These are phyloP conservation scores for Centella asiatica DNA, from an alignment of 129 eudicot genomes.

Conservation along the genomic window DNA sequence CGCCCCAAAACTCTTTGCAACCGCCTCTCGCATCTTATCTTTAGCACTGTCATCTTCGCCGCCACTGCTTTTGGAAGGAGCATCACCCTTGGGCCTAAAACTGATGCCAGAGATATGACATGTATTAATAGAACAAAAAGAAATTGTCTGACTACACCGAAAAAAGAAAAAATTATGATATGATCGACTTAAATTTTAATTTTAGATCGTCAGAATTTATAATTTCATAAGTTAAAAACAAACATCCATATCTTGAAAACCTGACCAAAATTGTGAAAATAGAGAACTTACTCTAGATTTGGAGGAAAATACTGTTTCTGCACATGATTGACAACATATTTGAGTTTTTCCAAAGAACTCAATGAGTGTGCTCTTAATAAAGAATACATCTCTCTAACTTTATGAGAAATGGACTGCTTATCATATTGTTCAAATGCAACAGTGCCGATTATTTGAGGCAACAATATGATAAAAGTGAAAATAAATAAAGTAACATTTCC, in stretches of 20 bases:
- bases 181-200: no score
- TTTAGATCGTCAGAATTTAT: no score
- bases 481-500: background rate
- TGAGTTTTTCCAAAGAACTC: background rate
- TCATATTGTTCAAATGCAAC: background rate
- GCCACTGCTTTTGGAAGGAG: background rate
- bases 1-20: constrained; percentile 9
- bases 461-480: background rate
- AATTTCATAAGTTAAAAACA: background rate
- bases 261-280: background rate
- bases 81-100: constrained; percentile 3
- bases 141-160: background rate
- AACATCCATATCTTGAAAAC: background rate
- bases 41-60: background rate
- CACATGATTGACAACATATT: background rate
- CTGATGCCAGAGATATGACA: background rate
- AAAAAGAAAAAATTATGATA: background rate
- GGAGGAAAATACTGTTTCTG: background rate
- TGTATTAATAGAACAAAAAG: background rate
- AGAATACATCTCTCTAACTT: background rate
- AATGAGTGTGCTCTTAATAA: background rate
- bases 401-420: background rate
- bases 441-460: background rate
- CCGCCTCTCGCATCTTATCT: constrained; percentile 17
- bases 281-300: constrained; percentile 1